Conservation (phyloP, 75 land plant species). For the Chamaecyparis obtusa region DNA sequence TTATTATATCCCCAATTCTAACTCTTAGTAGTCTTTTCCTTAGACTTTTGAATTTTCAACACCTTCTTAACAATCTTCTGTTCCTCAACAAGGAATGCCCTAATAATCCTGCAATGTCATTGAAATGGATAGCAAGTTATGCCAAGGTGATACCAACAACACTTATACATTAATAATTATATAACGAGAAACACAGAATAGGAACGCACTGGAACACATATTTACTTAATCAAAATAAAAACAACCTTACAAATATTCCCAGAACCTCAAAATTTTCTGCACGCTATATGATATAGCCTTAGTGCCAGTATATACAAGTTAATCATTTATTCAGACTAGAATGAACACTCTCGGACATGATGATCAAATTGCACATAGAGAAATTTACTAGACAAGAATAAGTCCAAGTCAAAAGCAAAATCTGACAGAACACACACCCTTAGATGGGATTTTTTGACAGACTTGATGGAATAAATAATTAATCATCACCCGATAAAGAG, state of each 20-base stretch:
- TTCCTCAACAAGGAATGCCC: constrained; percentile 70
- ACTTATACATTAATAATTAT: neutral
- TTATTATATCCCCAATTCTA: neutral
- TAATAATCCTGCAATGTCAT: constrained; percentile 44
- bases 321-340: neutral
- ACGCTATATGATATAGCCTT: neutral
- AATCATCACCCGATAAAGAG: too few relatives aligned
- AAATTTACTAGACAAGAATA: neutral
- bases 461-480: too few relatives aligned
- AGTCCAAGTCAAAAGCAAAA: neutral
- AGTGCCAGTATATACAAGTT: neutral
- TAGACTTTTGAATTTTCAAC: constrained; percentile 62
- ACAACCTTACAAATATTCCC: neutral
- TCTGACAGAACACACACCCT: neutral
- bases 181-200: neutral
- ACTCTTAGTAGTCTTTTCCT: constrained; percentile 59
- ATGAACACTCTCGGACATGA: neutral
- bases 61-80: constrained; percentile 79
- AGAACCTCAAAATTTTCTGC: neutral
- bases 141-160: neutral
- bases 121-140: neutral
- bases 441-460: too few relatives aligned
- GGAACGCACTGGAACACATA: neutral
- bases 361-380: neutral
- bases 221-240: neutral